Base-by-base conservation (phyloP, 2,329 filamentous ascomycete species). In the Cladorrhinum sp. region DNA sequence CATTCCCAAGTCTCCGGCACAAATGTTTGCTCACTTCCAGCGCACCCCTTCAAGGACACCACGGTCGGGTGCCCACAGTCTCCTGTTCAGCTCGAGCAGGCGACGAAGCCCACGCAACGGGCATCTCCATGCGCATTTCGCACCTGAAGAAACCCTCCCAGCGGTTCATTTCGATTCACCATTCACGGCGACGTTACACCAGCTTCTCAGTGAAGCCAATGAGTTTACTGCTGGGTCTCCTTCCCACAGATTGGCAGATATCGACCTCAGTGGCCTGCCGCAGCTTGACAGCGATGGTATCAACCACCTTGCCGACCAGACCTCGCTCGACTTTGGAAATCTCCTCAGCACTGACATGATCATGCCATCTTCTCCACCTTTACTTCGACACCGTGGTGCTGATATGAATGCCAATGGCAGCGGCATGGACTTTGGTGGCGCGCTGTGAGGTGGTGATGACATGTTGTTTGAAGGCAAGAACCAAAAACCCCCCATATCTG, bases 121-220 rank as follows among this genome's bases (percentile, higher is more conserved):
- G 27, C 59, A 66, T 20, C 56, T 64, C 20, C 72, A 76, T 29
- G 69, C 71, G 6, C 70, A 73, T 41, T 75, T 80, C 50, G 65
- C 66, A 5, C 48, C 69, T 41, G 74, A 75, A 7, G 69, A 63
- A 52, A 64, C 75, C 24, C 53, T 62, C 60, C 57, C 58, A 36
- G 27, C 58, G 16, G 23, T 55, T 16, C 25, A 67, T 2, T 75
- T 78, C 51, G 78, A 80, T 58, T 85, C 85, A 5, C 86, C 86
- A 0, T 82, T 88, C 68, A 85, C 85, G 1, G 79, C 82, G 38
- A 84, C 86, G 22, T 79, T 91, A 36, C 84, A 82, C 64, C 82
- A 88, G 66, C 77, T 91, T 62, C 77, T 90, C 20, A 86, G 82
- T 7, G 83, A 87, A 62, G 77, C 76, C 9, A 77, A 79, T 58